Evolutionary conservation across 2,329 filamentous ascomycete species (phyloP).

Genomic region (Hymenoscyphus linearis): DNA sequence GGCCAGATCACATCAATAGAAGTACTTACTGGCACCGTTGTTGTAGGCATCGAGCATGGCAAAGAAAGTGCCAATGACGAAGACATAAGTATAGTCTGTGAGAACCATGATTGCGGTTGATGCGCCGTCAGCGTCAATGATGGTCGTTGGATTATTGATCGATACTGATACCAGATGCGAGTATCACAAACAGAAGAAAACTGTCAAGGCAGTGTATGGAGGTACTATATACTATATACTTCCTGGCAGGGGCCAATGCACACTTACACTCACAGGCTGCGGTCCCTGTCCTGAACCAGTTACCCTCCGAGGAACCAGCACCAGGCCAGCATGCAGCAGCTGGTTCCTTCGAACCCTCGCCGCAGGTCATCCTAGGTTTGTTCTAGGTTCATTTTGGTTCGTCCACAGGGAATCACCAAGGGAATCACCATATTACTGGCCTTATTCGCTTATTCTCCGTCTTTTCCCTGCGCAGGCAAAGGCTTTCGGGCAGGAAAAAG

Average conservation of each 20-base stretch:
- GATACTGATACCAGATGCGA: neutral
- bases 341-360: neutral
- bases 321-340: neutral
- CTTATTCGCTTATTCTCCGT: too few species aligned
- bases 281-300: too few species aligned
- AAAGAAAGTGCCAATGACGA: constrained; percentile 51
- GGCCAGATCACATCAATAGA: neutral
- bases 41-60: constrained; percentile 56
- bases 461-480: too few species aligned
- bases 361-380: too few species aligned
- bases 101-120: constrained; percentile 28
- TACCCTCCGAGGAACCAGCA: neutral
- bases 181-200: neutral
- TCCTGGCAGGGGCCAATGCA: neutral
- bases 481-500: neutral
- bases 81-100: constrained; percentile 50
- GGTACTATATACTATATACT: neutral
- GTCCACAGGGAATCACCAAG: too few species aligned
- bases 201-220: neutral
- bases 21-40: constrained; percentile 41
- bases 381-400: too few species aligned
- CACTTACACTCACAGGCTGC: neutral
- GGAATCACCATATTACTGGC: too few species aligned
- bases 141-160: neutral
- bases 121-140: neutral